phyloP scores from a whole-genome alignment of 768 basidiomycete species.

The Butyriboletus loyo region DNA sequence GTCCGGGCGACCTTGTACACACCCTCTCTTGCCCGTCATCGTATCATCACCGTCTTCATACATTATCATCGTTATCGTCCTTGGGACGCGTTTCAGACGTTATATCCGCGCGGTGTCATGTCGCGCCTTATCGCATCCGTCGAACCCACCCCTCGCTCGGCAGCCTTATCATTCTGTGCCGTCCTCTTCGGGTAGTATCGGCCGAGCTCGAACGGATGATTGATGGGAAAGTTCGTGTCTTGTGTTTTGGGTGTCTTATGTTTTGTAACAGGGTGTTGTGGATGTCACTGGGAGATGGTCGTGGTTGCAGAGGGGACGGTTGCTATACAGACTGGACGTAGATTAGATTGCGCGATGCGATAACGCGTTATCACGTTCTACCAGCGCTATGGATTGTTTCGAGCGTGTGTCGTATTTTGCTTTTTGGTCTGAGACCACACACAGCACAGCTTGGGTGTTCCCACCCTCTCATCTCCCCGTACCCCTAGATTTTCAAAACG shows the following conservation, averaged over 20 bases:
- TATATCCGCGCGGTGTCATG: not conserved
- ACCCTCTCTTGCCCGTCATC: not conserved
- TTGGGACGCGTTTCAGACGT: conserved; percentile 4
- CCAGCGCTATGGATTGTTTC: no score
- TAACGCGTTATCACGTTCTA: not conserved
- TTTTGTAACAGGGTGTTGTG: not conserved
- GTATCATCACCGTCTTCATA: not conserved
- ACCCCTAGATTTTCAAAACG: not conserved
- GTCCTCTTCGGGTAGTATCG: not conserved
- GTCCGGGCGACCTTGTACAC: not conserved
- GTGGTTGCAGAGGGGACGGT: not conserved
- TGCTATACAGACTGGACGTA: not conserved
- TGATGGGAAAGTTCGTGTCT: conserved; percentile 1
- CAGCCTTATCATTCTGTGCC: not conserved
- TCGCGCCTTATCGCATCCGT: not conserved
- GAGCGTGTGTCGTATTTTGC: not conserved
- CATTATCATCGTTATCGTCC: conserved; percentile 4
- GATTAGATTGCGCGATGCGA: not conserved
- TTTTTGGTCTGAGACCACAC: no score
- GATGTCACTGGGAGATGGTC: not conserved
- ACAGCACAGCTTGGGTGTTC: no score
- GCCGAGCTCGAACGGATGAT: conserved; percentile 4
- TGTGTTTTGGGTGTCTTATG: conserved; percentile 4
- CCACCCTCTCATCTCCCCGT: no score
- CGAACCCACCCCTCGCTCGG: not conserved